Conservation (phyloP, 2,329 filamentous ascomycete species). For the Exophiala mesophila region DNA sequence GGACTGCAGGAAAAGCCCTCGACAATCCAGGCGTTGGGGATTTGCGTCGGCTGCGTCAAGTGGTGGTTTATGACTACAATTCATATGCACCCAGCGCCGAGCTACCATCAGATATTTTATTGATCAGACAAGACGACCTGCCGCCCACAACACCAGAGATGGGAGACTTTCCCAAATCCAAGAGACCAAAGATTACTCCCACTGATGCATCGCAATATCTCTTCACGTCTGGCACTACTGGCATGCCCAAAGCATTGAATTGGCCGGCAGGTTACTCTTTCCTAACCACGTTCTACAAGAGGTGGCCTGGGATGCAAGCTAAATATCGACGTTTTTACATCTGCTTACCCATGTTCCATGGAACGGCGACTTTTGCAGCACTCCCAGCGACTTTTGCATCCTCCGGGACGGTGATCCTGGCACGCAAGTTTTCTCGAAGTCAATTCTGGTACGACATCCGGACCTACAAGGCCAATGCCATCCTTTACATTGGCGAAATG, state of each 20-base stretch:
- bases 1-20: constrained; percentile 2
- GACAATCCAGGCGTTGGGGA: constrained; percentile 1
- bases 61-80: constrained; percentile 15
- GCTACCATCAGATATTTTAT: not conserved
- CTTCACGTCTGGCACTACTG: constrained; percentile 37
- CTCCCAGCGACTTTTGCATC: constrained; percentile 23
- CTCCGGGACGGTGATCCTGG: constrained; percentile 16
- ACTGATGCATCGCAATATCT: constrained; percentile 18
- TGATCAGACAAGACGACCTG: constrained; percentile 12
- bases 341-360: constrained; percentile 45
- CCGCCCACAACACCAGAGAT: constrained; percentile 14
- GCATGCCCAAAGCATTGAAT: constrained; percentile 25
- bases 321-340: constrained; percentile 46
- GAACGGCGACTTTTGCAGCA: constrained; percentile 43
- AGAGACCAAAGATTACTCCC: constrained; percentile 13
- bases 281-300: constrained; percentile 8
- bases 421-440: constrained; percentile 26
- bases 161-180: constrained; percentile 16
- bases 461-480: constrained; percentile 18
- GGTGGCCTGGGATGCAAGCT: constrained; percentile 34
- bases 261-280: constrained; percentile 15
- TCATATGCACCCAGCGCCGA: constrained; percentile 5
- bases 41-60: constrained; percentile 7
- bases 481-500: constrained; percentile 26
- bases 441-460: constrained; percentile 23